Percentiles rank a stretch among this genome's conserved stretches.
These are phyloP conservation scores for Thyridium curvatum DNA, from an alignment of 2,329 filamentous ascomycete genomes.

Conservation along the genomic window DNA sequence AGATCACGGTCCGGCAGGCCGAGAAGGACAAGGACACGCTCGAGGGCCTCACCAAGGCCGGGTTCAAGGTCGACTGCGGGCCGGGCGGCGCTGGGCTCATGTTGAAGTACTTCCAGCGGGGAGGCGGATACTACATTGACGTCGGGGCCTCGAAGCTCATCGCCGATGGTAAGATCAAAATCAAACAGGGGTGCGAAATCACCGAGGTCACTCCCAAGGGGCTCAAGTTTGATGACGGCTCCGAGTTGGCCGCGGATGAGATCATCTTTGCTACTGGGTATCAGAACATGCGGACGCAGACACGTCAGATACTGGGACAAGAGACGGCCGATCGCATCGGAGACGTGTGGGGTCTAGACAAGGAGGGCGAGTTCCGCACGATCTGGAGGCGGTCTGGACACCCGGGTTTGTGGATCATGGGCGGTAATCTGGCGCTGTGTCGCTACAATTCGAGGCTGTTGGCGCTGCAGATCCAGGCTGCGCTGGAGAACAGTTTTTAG, in stretches of 20 bases:
- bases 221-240: slow-evolving; percentile 45
- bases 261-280: slow-evolving; percentile 61
- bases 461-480: slow-evolving; percentile 46
- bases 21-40: slow-evolving; percentile 27
- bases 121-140: slow-evolving; percentile 67
- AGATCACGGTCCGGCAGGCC: slow-evolving; percentile 23
- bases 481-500: slow-evolving; percentile 17
- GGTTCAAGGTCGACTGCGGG: slow-evolving; percentile 55
- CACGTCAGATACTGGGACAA: slow-evolving; percentile 56
- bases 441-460: slow-evolving; percentile 51
- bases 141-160: slow-evolving; percentile 59
- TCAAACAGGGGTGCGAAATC: slow-evolving; percentile 54
- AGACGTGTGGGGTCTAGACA: slow-evolving; percentile 58
- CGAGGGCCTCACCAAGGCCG: slow-evolving; percentile 42
- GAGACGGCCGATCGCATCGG: slow-evolving; percentile 49
- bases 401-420: slow-evolving; percentile 60
- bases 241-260: slow-evolving; percentile 52
- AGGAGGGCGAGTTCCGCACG: slow-evolving; percentile 47
- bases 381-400: slow-evolving; percentile 57
- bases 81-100: slow-evolving; percentile 51
- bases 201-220: slow-evolving; percentile 38
- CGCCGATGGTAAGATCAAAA: slow-evolving; percentile 55
- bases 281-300: slow-evolving; percentile 61
- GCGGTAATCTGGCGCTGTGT: slow-evolving; percentile 57
- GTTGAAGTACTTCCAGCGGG: slow-evolving; percentile 58